These are phyloP conservation scores for Trypanosoma avium DNA, from an alignment of 208 protist species.

Conservation along the genomic window DNA sequence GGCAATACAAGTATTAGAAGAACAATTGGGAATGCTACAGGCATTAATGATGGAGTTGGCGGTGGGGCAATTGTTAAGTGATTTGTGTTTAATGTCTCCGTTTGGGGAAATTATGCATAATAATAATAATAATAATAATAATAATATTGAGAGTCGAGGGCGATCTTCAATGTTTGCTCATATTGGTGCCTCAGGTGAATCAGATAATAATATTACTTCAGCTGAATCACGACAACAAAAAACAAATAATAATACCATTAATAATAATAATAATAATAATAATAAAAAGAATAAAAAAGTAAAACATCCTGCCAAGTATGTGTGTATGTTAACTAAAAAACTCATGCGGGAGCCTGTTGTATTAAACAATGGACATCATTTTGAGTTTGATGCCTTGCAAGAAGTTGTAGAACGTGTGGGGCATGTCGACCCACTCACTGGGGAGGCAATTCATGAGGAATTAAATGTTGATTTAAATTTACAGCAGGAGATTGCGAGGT, in stretches of 20 bases:
- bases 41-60: slow-evolving; percentile 68
- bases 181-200: not conserved
- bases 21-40: slow-evolving; percentile 75
- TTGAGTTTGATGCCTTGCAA: slow-evolving; percentile 79
- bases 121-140: too few relatives aligned
- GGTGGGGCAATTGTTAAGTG: slow-evolving; percentile 67
- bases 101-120: not conserved
- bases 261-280: too few relatives aligned
- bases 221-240: slow-evolving; percentile 27
- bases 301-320: slow-evolving; percentile 67
- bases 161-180: not conserved
- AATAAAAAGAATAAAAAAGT: slow-evolving; percentile 40
- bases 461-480: slow-evolving; percentile 65
- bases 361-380: slow-evolving; percentile 71
- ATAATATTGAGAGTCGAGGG: not conserved
- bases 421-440: slow-evolving; percentile 81
- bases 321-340: slow-evolving; percentile 83
- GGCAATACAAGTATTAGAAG: slow-evolving; percentile 56
- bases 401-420: slow-evolving; percentile 77
- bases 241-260: too few relatives aligned
- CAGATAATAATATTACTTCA: not conserved
- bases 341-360: slow-evolving; percentile 89
- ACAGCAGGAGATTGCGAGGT: slow-evolving; percentile 85
- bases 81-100: slow-evolving; percentile 36
- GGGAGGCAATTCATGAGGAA: slow-evolving; percentile 67